A percentile compares a stretch with the other conserved stretches of the same genome.
Evolutionary conservation across 805 yeast genomes (phyloP).

Genomic region (Kluyveromyces lactis): DNA sequence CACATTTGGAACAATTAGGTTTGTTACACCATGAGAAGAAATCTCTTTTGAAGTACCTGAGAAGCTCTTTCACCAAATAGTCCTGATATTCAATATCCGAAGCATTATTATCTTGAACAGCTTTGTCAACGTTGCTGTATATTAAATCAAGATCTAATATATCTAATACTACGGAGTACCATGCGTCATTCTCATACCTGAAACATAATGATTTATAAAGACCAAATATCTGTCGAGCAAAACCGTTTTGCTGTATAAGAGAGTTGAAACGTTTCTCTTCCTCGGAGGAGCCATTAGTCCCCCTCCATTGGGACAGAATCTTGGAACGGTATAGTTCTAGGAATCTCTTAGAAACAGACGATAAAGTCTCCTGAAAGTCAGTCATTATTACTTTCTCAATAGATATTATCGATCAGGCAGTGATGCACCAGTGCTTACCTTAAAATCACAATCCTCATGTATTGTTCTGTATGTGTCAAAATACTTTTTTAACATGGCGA

Average conservation of each 20-base stretch:
- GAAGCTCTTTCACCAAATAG: slow-evolving; percentile 45
- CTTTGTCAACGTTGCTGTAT: slow-evolving; percentile 49
- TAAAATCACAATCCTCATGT: no score
- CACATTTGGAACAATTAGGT: slow-evolving; percentile 53
- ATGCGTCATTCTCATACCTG: slow-evolving; percentile 35
- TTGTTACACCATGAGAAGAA: slow-evolving; percentile 80
- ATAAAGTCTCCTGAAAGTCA: neutral
- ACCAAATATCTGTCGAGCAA: slow-evolving; percentile 19
- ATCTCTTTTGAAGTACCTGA: slow-evolving; percentile 65
- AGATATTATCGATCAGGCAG: neutral
- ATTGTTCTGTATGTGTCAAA: no score
- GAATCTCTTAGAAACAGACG: neutral
- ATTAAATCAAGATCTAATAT: slow-evolving; percentile 52
- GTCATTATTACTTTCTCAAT: neutral
- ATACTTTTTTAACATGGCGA: no score
- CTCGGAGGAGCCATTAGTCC: neutral
- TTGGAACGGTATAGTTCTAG: neutral
- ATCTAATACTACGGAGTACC: slow-evolving; percentile 53
- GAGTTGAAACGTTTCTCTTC: slow-evolving; percentile 11
- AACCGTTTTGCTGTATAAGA: slow-evolving; percentile 14
- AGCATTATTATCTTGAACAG: slow-evolving; percentile 29
- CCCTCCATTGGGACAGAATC: neutral
- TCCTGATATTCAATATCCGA: slow-evolving; percentile 39
- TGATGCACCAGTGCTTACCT: no score
- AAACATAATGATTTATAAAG: slow-evolving; percentile 17